These are phyloP conservation scores for Cryphonectria carpinicola DNA, from an alignment of 2,329 filamentous ascomycete species.

Conservation along the genomic window DNA sequence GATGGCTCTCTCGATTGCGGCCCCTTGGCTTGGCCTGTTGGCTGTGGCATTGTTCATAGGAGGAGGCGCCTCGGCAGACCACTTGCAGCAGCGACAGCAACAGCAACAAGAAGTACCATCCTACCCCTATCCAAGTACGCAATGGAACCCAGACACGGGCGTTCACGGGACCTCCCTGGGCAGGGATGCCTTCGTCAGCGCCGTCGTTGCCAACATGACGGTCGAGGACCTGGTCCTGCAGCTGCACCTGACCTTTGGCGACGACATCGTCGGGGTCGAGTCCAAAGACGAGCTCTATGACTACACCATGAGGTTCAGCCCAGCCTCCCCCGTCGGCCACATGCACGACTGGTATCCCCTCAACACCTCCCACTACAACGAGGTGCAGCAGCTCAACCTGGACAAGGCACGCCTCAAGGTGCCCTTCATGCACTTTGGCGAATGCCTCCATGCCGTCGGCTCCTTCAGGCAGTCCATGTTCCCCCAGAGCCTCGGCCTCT, in stretches of 20 bases:
- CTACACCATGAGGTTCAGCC: constrained; percentile 41
- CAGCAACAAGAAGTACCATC: constrained; percentile 1
- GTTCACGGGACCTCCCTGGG: constrained; percentile 21
- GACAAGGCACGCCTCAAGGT: constrained; percentile 44
- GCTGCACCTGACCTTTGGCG: constrained; percentile 49
- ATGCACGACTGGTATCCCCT: constrained; percentile 50
- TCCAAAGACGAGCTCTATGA: constrained; percentile 46
- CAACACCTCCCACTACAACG: constrained; percentile 48
- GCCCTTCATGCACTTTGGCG: constrained; percentile 47
- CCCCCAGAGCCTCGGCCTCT: constrained; percentile 46
- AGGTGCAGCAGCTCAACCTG: constrained; percentile 43
- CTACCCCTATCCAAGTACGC: constrained; percentile 18
- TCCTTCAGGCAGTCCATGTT: constrained; percentile 52
- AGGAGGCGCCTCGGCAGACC: neutral
- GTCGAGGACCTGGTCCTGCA: constrained; percentile 43
- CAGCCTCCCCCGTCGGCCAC: constrained; percentile 44
- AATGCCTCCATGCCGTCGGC: constrained; percentile 49
- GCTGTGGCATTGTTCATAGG: neutral
- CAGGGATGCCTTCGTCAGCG: constrained; percentile 35
- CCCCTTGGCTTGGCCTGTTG: neutral
- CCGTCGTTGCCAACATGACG: constrained; percentile 39
- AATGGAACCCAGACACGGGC: constrained; percentile 19
- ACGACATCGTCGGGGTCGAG: constrained; percentile 44
- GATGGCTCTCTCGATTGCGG: constrained; percentile 2
- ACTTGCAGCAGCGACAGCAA: neutral